Evolutionary conservation across 768 basidiomycete genomes (phyloP).

Genomic region (Tricholoma sp.): DNA sequence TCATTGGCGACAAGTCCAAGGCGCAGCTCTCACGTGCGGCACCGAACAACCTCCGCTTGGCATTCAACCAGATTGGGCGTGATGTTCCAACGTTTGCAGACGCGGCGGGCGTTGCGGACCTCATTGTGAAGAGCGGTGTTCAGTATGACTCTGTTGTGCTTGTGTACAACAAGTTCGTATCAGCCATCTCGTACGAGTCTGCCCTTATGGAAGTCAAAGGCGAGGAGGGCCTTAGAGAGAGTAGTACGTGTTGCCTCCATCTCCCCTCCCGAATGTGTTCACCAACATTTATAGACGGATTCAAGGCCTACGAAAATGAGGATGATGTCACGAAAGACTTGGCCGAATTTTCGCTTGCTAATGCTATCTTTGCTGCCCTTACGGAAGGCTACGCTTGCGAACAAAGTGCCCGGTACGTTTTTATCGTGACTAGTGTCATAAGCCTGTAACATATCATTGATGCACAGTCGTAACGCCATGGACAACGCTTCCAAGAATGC

Average conservation of each 20-base stretch:
- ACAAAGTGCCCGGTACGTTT: constrained; percentile 75
- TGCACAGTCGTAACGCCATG: constrained; percentile 89
- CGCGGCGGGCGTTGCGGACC: constrained; percentile 89
- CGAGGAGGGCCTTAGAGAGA: constrained; percentile 74
- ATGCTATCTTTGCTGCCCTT: constrained; percentile 91
- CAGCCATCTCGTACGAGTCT: constrained; percentile 88
- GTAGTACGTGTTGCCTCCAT: constrained; percentile 46
- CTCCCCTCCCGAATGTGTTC: background rate
- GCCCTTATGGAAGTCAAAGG: constrained; percentile 72
- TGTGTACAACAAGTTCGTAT: constrained; percentile 82
- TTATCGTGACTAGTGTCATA: background rate
- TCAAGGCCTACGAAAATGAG: constrained; percentile 96
- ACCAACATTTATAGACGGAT: constrained; percentile 53
- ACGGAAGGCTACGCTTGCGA: constrained; percentile 96
- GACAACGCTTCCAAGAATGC: constrained; percentile 99
- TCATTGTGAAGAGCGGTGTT: constrained; percentile 80
- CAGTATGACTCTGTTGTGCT: constrained; percentile 83
- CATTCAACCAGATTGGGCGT: constrained; percentile 97
- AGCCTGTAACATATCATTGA: background rate
- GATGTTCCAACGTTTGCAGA: constrained; percentile 97
- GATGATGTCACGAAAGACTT: constrained; percentile 93
- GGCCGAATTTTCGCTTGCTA: constrained; percentile 93
- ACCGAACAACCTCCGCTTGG: constrained; percentile 64
- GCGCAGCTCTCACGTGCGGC: constrained; percentile 73
- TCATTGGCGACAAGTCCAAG: constrained; percentile 98